Evolutionary conservation across 108 stramenopile genomes (phyloP), one percentile per base, ranked within the genome.

Genomic region (Mediolabrus comicus): DNA sequence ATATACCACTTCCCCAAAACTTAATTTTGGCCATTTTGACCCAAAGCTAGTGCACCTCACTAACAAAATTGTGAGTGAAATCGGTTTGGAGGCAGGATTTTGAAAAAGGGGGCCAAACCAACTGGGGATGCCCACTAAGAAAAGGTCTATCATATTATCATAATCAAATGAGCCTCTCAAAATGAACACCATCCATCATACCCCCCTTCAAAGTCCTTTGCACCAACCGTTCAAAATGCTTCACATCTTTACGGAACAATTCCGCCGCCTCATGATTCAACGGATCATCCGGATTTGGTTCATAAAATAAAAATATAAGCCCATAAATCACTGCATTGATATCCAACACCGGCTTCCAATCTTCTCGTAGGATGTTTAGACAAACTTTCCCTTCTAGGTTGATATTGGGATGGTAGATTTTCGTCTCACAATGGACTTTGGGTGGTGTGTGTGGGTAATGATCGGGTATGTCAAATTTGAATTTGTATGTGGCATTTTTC

Each of bases 271-370:
- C 97, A 66, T 97, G 96, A 85, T 99, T 99, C 59, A 99, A 81
- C 1, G 99, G 99, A 81, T 99, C 99, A 75, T 97, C 96, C 56
- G 97, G 95, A 84, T 99, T 98, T 27, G 99, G 99, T 67, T 99
- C 97, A 66, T 97, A 97, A 86, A 99, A 99, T 49, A 99, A 80
- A 60, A 98, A 97, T 74, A 98, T 97, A 41, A 99, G 73, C 33
- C 99, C 98, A 80, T 98, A 98, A 83, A 99, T 97, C 53, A 99
- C 97, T 3, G 97, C 88, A 76, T 99, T 98, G 65, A 99, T 97
- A 80, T 98, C 98, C 58, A 98, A 69, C 16, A 99, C 98, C 10
- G 99, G 99, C 67, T 97, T 95, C 99, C 99, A 99, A 88, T 99
- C 99, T 80, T 98, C 98, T 28, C 98, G 82, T 69, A 99, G 71